Evolutionary conservation across 805 yeast species (phyloP), one percentile per base, ranked within the genome.

Genomic region (Ogataea pignaliae): DNA sequence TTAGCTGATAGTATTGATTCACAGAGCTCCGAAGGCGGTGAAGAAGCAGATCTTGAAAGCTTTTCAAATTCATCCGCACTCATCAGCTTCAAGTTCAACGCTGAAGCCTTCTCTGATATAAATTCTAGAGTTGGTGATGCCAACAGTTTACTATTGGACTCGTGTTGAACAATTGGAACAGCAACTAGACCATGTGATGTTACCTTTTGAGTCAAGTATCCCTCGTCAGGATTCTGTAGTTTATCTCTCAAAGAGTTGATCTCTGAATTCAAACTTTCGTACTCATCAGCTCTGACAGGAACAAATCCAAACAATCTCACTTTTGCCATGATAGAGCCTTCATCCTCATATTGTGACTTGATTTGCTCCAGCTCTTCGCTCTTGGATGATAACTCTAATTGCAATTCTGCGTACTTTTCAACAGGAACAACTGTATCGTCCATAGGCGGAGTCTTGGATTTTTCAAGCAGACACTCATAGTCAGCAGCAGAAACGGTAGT

Each of bases 141-240:
- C 9, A 65, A 46, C 6, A 13, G 15, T n/a, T 21, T 10, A n/a
- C 13, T 30, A 10, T 44, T 53, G n/a, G 46, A 33, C 9, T 58
- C 57, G n/a, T 61, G 45, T 14, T 59, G 61, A 28, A 50, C 39
- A n/a, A 26, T 6, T 11, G 47, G 36, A 14, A 62, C 30, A 5
- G 61, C 50, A 3, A 39, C 43, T 14, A 45, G 40, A 16, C 54
- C 62, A 7, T 36, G 40, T 11, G 15, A 32, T 1, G 37, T 32
- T 1, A 62, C 51, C 35, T 48, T 51, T 29, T 59, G 42, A 10
- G 46, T 49, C 8, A 59, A 49, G 36, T 51, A 53, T n/a, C 59
- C 65, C 3, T 13, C 21, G 11, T 39, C 16, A 18, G 54, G 56
- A 10, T 47, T 46, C 5, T 48, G 52, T 26, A 59, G n/a, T 39